Evolutionary conservation across 2,329 filamentous ascomycete genomes (phyloP).

Genomic region (Venturia nashicola): DNA sequence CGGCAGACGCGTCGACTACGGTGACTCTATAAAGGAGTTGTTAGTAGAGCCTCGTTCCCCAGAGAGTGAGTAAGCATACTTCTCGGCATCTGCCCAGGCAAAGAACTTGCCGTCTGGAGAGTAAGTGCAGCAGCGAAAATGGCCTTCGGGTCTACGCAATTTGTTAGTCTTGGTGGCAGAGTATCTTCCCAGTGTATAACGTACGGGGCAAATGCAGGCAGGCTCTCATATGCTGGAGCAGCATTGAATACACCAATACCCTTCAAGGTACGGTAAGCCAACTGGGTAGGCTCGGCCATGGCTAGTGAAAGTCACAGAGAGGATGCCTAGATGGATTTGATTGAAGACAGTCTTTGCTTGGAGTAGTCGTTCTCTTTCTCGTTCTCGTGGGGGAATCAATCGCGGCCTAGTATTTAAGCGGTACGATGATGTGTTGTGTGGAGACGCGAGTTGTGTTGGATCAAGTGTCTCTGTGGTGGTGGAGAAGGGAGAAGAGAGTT

Average conservation of each 20-base stretch:
- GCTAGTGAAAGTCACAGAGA: conserved; percentile 62
- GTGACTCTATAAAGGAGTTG: conserved; percentile 45
- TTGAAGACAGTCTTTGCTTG: background rate
- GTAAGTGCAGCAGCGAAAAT: conserved; percentile 88
- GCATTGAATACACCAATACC: conserved; percentile 89
- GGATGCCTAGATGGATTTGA: background rate
- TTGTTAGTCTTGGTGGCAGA: conserved; percentile 5
- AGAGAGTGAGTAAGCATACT: conserved; percentile 30
- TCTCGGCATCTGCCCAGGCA: conserved; percentile 80
- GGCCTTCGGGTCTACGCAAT: conserved; percentile 65
- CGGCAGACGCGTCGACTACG: conserved; percentile 70
- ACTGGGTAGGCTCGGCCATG: conserved; percentile 89
- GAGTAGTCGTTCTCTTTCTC: background rate
- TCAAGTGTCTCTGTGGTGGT: too few species aligned
- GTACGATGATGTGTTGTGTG: background rate
- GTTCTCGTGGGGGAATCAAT: background rate
- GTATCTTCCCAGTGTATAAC: background rate
- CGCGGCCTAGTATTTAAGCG: background rate
- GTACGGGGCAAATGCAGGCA: conserved; percentile 62
- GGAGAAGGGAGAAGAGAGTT: too few species aligned
- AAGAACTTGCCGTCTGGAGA: conserved; percentile 94
- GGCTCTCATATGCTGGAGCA: conserved; percentile 71
- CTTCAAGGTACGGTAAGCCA: conserved; percentile 96
- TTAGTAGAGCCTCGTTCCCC: conserved; percentile 11
- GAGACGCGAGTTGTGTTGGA: background rate